A percentile compares a stretch with the other conserved stretches of the same genome.
phyloP scores from a whole-genome alignment of 1,284 basidiomycete species.

The Apiotrichum porosum region DNA sequence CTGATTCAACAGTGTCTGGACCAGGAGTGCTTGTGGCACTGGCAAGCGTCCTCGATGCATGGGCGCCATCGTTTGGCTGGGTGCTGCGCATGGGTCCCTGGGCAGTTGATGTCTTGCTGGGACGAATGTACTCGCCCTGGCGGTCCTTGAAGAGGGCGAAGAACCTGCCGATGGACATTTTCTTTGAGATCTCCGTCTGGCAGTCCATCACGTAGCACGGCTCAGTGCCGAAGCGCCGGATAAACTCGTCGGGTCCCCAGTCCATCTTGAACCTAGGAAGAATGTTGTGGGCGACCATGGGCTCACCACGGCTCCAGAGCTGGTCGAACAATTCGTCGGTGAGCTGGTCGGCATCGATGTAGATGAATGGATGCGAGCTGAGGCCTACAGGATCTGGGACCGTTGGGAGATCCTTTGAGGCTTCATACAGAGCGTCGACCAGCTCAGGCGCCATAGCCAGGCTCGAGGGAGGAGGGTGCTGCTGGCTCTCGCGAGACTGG shows the following conservation, averaged over 20 bases:
- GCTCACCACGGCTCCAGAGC: constrained; percentile 68
- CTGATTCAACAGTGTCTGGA: too few relatives aligned
- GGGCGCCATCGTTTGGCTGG: too few relatives aligned
- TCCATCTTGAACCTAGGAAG: constrained; percentile 58
- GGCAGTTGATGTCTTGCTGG: too few relatives aligned
- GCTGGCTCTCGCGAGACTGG: not conserved
- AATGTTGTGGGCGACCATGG: constrained; percentile 68
- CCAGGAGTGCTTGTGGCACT: too few relatives aligned
- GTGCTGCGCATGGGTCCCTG: too few relatives aligned
- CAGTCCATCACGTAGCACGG: constrained; percentile 71
- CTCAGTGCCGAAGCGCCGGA: constrained; percentile 62
- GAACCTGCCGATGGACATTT: constrained; percentile 68
- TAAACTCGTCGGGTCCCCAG: constrained; percentile 81
- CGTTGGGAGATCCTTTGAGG: constrained; percentile 2
- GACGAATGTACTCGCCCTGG: too few relatives aligned
- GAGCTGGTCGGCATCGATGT: constrained; percentile 55
- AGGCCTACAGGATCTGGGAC: constrained; percentile 38
- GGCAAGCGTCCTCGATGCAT: too few relatives aligned
- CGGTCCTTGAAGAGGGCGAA: constrained; percentile 70
- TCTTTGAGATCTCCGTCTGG: constrained; percentile 61
- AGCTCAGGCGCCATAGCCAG: constrained; percentile 4
- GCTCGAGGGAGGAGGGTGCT: not conserved
- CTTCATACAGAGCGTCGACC: constrained; percentile 20
- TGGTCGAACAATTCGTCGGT: constrained; percentile 60
- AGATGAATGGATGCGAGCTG: constrained; percentile 34